These are phyloP conservation scores for Viola pubescens DNA, from an alignment of 441 rosid genomes.

Conservation along the genomic window DNA sequence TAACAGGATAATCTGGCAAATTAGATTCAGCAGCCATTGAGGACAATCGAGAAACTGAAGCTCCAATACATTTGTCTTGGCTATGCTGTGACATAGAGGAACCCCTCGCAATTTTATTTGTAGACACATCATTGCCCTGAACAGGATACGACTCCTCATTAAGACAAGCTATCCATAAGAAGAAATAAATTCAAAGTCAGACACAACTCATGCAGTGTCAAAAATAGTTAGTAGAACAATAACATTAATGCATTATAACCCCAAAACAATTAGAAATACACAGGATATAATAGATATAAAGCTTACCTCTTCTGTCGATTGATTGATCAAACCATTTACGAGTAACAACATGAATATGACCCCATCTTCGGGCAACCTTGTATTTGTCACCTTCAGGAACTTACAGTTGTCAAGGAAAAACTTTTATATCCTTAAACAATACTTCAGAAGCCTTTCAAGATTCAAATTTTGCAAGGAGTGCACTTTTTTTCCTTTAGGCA, in stretches of 20 bases:
- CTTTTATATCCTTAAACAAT: slow-evolving; percentile 1
- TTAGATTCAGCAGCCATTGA: slow-evolving; percentile 43
- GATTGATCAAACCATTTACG: slow-evolving; percentile 93
- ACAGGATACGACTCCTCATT: slow-evolving; percentile 86
- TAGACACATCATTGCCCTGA: slow-evolving; percentile 42
- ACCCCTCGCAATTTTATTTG: slow-evolving; percentile 34
- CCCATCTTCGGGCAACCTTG: slow-evolving; percentile 92
- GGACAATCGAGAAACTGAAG: slow-evolving; percentile 30
- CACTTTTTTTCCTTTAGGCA: background rate
- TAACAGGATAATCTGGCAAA: slow-evolving; percentile 29
- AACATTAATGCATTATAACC: slow-evolving; percentile 11
- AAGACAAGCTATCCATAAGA: slow-evolving; percentile 72
- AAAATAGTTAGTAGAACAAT: slow-evolving; percentile 2
- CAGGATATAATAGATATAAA: slow-evolving; percentile 14
- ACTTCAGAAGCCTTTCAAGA: background rate
- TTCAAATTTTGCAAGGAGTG: background rate
- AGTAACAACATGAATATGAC: slow-evolving; percentile 71
- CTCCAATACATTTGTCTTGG: slow-evolving; percentile 43
- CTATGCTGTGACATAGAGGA: slow-evolving; percentile 35
- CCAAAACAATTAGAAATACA: slow-evolving; percentile 12
- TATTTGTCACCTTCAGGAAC: slow-evolving; percentile 93
- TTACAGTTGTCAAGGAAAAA: slow-evolving; percentile 58
- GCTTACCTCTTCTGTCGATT: slow-evolving; percentile 68
- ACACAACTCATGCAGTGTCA: slow-evolving; percentile 17
- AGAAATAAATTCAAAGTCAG: slow-evolving; percentile 28